Conservation (phyloP, 805 yeast genomes). For the Saccharomycopsis amapae region DNA sequence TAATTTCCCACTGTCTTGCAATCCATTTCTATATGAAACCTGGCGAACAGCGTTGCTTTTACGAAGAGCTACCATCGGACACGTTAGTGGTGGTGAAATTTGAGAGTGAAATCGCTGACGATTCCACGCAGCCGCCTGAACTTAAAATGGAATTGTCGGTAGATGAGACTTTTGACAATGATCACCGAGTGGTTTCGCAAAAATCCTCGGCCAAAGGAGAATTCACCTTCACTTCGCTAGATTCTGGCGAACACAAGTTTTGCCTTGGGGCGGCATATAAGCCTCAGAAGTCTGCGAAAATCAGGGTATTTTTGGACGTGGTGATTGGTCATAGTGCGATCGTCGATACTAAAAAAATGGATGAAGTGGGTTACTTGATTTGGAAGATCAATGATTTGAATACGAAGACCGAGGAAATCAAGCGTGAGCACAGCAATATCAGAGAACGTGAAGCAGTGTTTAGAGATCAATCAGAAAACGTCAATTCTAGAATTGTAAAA, state of each 20-base stretch:
- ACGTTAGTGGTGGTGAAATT: constrained; percentile 77
- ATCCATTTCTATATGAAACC: constrained; percentile 77
- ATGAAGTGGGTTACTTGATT: constrained; percentile 44
- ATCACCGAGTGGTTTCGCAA: constrained; percentile 71
- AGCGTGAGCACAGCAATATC: constrained; percentile 57
- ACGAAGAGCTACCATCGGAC: constrained; percentile 67
- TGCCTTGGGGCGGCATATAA: no score
- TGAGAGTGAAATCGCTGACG: constrained; percentile 57
- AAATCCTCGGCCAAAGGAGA: constrained; percentile 53
- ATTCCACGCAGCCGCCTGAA: constrained; percentile 37
- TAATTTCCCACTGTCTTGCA: constrained; percentile 27
- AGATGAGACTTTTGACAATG: constrained; percentile 70
- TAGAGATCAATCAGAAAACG: constrained; percentile 69
- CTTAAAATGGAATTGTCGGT: constrained; percentile 34
- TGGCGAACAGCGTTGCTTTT: constrained; percentile 75
- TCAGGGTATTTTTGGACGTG: constrained; percentile 69
- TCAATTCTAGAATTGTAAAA: constrained; percentile 62
- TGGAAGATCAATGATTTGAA: constrained; percentile 51
- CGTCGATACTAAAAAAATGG: constrained; percentile 55
- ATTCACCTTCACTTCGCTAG: constrained; percentile 75
- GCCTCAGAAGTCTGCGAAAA: constrained; percentile 33
- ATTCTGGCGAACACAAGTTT: constrained; percentile 77
- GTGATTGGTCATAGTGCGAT: constrained; percentile 59
- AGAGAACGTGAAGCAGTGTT: constrained; percentile 65
- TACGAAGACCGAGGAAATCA: constrained; percentile 49